Evolutionary conservation across 2,329 filamentous ascomycete genomes (phyloP), one percentile per base, ranked within the genome.

Genomic region (Monosporascus sp.): DNA sequence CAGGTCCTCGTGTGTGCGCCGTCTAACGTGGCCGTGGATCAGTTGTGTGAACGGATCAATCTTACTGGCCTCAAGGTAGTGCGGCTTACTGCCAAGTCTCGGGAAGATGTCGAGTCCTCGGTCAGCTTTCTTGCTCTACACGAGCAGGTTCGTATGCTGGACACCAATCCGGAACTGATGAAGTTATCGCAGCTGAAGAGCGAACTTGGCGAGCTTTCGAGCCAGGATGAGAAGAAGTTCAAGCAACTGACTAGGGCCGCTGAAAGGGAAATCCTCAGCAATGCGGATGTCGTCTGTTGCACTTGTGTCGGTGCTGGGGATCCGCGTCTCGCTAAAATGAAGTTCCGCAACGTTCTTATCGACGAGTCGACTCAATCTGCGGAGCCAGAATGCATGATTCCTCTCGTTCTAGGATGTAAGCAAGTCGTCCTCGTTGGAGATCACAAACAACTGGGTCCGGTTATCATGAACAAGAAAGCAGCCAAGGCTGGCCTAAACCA

Each of bases 381-480:
- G 3, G 94, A 99, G 70, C 94, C 94, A 0, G 94, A 99, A 71
- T 99, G 94, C 71, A 96, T 99, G 91, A 99, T 99, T 63, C 94
- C 94, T 19, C 78, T 99, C 41, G 93, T 99, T 35, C 80, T 99
- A 22, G 94, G 94, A 49, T 99, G 94, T 78, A 99, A 99, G 76
- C 94, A 99, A 71, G 91, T 97, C 49, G 94, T 99, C n/a, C 82
- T 99, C 37, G 94, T 99, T 43, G 94, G 94, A 68, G 94, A 99
- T 68, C 94, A 99, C 73, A 95, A 97, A 72, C 94, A 99, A 70
- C 84, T 99, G 60, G 94, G 94, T 0, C 94, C 94, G 1, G 94
- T 99, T 64, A 97, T 99, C 68, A 99, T 99, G 93, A 99, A 99
- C 80, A 99, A 99, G 81, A 97, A 97, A 74, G 94, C 94, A 16